phyloP scores from a whole-genome alignment of 768 basidiomycete genomes.

The Baorangia bicolor region DNA sequence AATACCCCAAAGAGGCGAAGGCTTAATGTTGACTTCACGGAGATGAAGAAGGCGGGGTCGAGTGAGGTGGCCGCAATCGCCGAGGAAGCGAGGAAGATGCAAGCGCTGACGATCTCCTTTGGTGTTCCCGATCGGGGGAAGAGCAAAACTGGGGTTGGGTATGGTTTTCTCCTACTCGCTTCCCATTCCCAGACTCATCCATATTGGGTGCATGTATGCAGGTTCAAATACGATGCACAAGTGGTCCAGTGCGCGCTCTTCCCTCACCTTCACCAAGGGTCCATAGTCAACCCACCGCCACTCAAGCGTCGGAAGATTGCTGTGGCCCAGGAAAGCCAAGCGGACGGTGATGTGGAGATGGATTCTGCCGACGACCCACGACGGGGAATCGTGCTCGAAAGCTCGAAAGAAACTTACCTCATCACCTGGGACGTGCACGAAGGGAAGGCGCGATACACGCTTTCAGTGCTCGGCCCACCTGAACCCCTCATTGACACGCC shows the following conservation, averaged over 20 bases:
- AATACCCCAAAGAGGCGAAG: constrained; percentile 32
- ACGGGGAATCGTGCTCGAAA: constrained; percentile 27
- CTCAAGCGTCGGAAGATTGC: constrained; percentile 31
- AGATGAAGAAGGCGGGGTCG: constrained; percentile 21
- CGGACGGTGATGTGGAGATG: constrained; percentile 7
- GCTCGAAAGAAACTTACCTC: constrained; percentile 23
- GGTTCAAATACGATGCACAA: constrained; percentile 53
- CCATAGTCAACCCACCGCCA: constrained; percentile 14
- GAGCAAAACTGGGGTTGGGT: constrained; percentile 46
- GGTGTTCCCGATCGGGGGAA: constrained; percentile 33
- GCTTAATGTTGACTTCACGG: constrained; percentile 26
- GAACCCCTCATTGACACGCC: neutral
- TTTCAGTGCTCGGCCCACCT: constrained; percentile 14
- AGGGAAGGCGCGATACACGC: constrained; percentile 16
- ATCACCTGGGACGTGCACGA: constrained; percentile 11
- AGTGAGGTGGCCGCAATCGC: constrained; percentile 26
- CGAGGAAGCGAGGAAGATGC: constrained; percentile 42
- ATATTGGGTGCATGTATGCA: constrained; percentile 17
- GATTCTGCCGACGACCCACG: constrained; percentile 8
- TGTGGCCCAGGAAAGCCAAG: constrained; percentile 4
- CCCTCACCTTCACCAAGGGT: constrained; percentile 30
- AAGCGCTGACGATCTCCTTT: constrained; percentile 49
- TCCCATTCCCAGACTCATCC: neutral
- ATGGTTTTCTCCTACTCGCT: constrained; percentile 16
- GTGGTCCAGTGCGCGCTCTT: constrained; percentile 46